Evolutionary conservation across 148 eudicot genomes (phyloP).

Genomic region (Salicornia ramosissima): DNA sequence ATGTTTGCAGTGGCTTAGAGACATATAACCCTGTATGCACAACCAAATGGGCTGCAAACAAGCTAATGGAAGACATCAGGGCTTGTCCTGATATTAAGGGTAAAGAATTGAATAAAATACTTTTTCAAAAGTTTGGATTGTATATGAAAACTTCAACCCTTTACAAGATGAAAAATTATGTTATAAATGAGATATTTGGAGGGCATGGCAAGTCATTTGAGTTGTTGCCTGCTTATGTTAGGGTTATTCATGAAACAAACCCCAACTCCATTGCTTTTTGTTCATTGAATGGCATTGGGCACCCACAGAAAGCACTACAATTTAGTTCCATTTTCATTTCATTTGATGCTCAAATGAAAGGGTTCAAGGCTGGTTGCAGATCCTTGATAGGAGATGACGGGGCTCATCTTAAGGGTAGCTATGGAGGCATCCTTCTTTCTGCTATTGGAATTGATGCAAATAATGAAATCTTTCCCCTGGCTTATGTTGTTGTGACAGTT

Average conservation of each 20-base stretch:
- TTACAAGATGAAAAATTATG: background rate
- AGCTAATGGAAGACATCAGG: background rate
- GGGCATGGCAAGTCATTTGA: background rate
- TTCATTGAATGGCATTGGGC: background rate
- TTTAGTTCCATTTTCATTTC: background rate
- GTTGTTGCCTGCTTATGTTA: background rate
- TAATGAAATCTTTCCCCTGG: slow-evolving; percentile 1
- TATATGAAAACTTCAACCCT: background rate
- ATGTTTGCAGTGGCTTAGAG: background rate
- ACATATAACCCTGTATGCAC: background rate
- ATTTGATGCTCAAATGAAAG: background rate
- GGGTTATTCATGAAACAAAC: background rate
- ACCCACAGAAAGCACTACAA: background rate
- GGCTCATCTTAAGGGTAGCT: background rate
- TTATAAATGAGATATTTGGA: background rate
- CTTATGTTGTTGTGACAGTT: background rate
- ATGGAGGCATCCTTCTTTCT: slow-evolving; percentile 10
- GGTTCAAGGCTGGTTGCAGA: background rate
- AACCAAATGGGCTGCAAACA: background rate
- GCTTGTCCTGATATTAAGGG: background rate
- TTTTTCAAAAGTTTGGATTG: background rate
- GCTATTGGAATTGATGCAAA: background rate
- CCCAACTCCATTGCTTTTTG: background rate
- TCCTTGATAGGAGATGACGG: background rate
- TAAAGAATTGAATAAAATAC: background rate